A percentile compares a stretch with the other conserved stretches of the same genome.
Evolutionary conservation across 257 asterid species (phyloP).

Genomic region (Eustoma russellianum): DNA sequence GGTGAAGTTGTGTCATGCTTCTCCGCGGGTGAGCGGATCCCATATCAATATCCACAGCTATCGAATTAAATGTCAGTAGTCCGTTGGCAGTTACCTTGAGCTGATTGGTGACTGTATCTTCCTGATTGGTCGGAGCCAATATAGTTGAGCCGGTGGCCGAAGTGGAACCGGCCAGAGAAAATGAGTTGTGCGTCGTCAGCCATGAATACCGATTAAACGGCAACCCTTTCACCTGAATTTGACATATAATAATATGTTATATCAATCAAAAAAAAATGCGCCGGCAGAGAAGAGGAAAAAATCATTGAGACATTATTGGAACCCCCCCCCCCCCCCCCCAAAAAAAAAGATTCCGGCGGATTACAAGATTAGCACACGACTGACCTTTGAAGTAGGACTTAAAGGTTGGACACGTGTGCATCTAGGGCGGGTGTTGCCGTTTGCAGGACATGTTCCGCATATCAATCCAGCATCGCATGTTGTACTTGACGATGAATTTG

Average conservation of each 20-base stretch:
- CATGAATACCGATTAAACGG: slow-evolving; percentile 68
- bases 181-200: slow-evolving; percentile 83
- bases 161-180: slow-evolving; percentile 38
- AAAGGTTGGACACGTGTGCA: slow-evolving; percentile 63
- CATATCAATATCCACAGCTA: too few relatives aligned
- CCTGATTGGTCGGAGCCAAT: slow-evolving; percentile 66
- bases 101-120: slow-evolving; percentile 55
- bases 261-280: background rate
- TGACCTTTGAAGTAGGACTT: slow-evolving; percentile 51
- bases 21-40: too few relatives aligned
- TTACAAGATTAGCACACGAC: too few relatives aligned
- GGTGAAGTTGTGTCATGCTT: too few relatives aligned
- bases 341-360: background rate
- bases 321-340: too few relatives aligned
- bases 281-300: background rate
- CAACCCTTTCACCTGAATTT: slow-evolving; percentile 23
- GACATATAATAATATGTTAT: background rate
- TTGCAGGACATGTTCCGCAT: slow-evolving; percentile 58
- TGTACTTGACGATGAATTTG: slow-evolving; percentile 20
- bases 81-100: slow-evolving; percentile 29
- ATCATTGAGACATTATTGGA: background rate
- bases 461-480: slow-evolving; percentile 51
- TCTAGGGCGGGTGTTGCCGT: slow-evolving; percentile 70
- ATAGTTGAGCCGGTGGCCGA: slow-evolving; percentile 52
- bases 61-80: too few relatives aligned